Evolutionary conservation across 2,329 filamentous ascomycete genomes (phyloP).

Genomic region (Pseudonectria buxi): DNA sequence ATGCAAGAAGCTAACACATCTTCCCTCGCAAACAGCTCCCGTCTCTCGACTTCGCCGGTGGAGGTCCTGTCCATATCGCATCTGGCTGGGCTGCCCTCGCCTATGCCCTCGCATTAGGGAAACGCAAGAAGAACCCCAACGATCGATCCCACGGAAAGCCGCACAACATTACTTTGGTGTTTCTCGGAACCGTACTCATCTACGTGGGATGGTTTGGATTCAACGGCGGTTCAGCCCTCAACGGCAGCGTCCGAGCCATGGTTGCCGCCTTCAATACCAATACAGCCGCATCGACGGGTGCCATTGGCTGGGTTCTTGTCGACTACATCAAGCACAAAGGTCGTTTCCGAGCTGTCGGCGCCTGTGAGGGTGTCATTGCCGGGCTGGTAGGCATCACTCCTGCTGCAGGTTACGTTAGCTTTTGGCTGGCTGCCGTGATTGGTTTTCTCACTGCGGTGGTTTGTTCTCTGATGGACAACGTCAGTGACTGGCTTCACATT

Average conservation of each 20-base stretch:
- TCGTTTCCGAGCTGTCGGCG: constrained; percentile 15
- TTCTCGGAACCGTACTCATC: constrained; percentile 56
- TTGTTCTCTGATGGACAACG: constrained; percentile 38
- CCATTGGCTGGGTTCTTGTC: constrained; percentile 44
- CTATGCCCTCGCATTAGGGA: constrained; percentile 56
- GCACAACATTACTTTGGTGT: constrained; percentile 57
- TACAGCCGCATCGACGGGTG: constrained; percentile 46
- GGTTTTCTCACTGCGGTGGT: constrained; percentile 43
- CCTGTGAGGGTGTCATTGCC: constrained; percentile 40
- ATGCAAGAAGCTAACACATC: background rate
- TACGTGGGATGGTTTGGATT: constrained; percentile 56
- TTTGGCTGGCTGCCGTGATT: constrained; percentile 44
- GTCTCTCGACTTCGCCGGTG: constrained; percentile 51
- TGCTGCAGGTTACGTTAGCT: constrained; percentile 46
- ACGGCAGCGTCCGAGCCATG: constrained; percentile 43
- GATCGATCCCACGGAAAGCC: constrained; percentile 39
- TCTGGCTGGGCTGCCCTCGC: constrained; percentile 55
- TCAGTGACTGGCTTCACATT: constrained; percentile 45
- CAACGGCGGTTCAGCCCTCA: constrained; percentile 43
- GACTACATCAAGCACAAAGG: constrained; percentile 42
- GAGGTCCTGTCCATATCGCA: constrained; percentile 57
- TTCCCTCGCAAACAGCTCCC: constrained; percentile 2
- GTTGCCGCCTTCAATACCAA: constrained; percentile 53
- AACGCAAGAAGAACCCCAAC: constrained; percentile 42
- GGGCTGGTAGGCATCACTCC: constrained; percentile 53